Evolutionary conservation across 2,329 filamentous ascomycete species (phyloP).

Genomic region (Aspergillus melleus): DNA sequence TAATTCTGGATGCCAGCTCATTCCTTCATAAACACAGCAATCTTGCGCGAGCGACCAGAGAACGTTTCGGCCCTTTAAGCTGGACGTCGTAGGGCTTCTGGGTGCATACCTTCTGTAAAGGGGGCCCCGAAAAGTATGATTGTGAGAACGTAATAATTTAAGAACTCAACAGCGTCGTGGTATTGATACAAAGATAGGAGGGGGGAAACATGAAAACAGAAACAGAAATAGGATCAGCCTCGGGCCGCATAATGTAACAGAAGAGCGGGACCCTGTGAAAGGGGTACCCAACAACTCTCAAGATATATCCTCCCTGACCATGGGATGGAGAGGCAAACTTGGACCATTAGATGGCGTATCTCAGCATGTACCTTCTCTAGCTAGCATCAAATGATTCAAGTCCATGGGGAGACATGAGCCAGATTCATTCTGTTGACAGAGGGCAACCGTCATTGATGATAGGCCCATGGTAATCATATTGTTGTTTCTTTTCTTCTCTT

Average conservation of each 20-base stretch:
- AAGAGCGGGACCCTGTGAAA: constrained; percentile 31
- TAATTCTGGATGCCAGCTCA: too few relatives aligned
- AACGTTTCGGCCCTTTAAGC: too few relatives aligned
- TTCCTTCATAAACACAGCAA: too few relatives aligned
- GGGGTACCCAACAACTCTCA: constrained; percentile 33
- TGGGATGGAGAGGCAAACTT: constrained; percentile 33
- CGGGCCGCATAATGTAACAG: constrained; percentile 37
- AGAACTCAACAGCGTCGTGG: too few relatives aligned
- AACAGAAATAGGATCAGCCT: neutral
- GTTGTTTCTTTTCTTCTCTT: constrained; percentile 20
- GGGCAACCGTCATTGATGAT: constrained; percentile 28
- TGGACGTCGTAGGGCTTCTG: too few relatives aligned
- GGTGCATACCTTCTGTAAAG: too few relatives aligned
- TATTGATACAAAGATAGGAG: too few relatives aligned
- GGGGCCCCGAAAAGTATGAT: too few relatives aligned
- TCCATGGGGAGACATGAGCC: constrained; percentile 15
- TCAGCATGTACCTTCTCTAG: constrained; percentile 37
- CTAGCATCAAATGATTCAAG: constrained; percentile 35
- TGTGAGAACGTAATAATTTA: too few relatives aligned
- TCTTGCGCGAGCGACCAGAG: too few relatives aligned
- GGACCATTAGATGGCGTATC: constrained; percentile 39
- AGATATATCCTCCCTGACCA: constrained; percentile 26
- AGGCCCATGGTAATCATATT: constrained; percentile 37
- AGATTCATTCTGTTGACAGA: constrained; percentile 25
- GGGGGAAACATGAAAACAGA: too few relatives aligned